A percentile compares a stretch with the other conserved stretches of the same genome.
Conservation (phyloP, 371 early-diverging fungal species). For the Vairimorpha ceranae region DNA sequence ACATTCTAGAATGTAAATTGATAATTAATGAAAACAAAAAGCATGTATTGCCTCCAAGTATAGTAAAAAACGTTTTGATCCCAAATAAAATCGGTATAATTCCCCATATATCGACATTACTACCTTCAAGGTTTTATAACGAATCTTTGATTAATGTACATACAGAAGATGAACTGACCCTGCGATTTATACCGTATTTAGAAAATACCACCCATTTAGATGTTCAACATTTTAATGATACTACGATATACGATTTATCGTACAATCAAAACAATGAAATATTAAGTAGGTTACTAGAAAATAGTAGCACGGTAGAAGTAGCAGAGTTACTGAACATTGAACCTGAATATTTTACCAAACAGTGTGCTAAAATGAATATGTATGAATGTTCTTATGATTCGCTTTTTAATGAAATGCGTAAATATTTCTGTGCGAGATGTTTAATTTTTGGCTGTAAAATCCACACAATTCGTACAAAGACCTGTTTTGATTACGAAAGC, state of each 20-base stretch:
- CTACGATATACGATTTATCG: slow-evolving; percentile 3
- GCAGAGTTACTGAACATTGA: not conserved
- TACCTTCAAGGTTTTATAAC: slow-evolving; percentile 22
- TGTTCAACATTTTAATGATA: slow-evolving; percentile 36
- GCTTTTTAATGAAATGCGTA: slow-evolving; percentile 20
- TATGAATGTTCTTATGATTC: too few species aligned
- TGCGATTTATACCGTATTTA: slow-evolving; percentile 45
- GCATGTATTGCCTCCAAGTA: not conserved
- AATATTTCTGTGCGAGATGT: slow-evolving; percentile 47
- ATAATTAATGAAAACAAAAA: slow-evolving; percentile 4
- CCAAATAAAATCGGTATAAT: slow-evolving; percentile 17
- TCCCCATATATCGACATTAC: slow-evolving; percentile 30
- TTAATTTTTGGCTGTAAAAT: slow-evolving; percentile 47
- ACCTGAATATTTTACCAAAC: not conserved
- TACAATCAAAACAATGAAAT: not conserved
- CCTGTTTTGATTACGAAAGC: not conserved
- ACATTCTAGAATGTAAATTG: not conserved
- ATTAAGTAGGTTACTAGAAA: not conserved
- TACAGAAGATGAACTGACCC: slow-evolving; percentile 41
- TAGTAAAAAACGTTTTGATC: not conserved
- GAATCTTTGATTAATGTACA: slow-evolving; percentile 26
- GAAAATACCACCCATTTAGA: not conserved
- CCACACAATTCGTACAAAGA: slow-evolving; percentile 18
- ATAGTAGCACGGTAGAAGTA: not conserved
- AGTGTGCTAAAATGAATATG: too few species aligned